A percentile compares a stretch with the other conserved stretches of the same genome.
These are phyloP conservation scores for Postia placenta DNA, from an alignment of 768 basidiomycete genomes.

Conservation along the genomic window DNA sequence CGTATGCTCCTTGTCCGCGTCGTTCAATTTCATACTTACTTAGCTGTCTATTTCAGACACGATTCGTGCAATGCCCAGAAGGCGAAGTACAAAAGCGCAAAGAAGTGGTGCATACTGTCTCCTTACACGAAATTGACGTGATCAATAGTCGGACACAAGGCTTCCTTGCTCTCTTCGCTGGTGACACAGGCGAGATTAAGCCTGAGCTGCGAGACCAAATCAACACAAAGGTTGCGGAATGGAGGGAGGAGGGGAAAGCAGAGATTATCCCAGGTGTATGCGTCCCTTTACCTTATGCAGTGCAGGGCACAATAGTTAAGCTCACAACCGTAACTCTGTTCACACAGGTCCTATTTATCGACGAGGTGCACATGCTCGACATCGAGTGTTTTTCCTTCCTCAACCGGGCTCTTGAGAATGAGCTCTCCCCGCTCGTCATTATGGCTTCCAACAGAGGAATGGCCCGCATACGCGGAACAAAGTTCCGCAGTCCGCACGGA, in stretches of 20 bases:
- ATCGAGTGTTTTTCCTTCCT: slow-evolving; percentile 99
- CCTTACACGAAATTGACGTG: slow-evolving; percentile 97
- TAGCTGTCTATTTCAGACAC: slow-evolving; percentile 54
- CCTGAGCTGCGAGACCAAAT: slow-evolving; percentile 95
- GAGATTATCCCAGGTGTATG: slow-evolving; percentile 93
- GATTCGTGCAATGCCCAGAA: slow-evolving; percentile 96
- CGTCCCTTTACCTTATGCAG: slow-evolving; percentile 11
- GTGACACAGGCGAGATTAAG: slow-evolving; percentile 99
- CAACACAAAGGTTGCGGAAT: slow-evolving; percentile 93
- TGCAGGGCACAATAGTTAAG: too few relatives aligned
- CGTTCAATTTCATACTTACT: neutral
- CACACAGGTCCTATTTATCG: slow-evolving; percentile 88
- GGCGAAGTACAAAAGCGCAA: slow-evolving; percentile 97
- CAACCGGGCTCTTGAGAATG: slow-evolving; percentile 91
- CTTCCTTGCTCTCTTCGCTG: slow-evolving; percentile 90
- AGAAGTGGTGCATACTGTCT: slow-evolving; percentile 96
- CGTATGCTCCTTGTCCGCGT: slow-evolving; percentile 43
- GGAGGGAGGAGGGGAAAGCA: slow-evolving; percentile 98
- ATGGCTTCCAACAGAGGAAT: slow-evolving; percentile 98
- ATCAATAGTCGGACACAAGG: slow-evolving; percentile 99
- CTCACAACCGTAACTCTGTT: slow-evolving; percentile 1
- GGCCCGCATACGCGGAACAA: slow-evolving; percentile 91
- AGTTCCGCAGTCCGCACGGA: slow-evolving; percentile 91
- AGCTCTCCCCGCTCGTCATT: slow-evolving; percentile 90
- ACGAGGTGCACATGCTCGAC: slow-evolving; percentile 99